A percentile compares a stretch with the other conserved stretches of the same genome.
phyloP scores from a whole-genome alignment of 352 stramenopile species.

The Phytopythium delawarense region DNA sequence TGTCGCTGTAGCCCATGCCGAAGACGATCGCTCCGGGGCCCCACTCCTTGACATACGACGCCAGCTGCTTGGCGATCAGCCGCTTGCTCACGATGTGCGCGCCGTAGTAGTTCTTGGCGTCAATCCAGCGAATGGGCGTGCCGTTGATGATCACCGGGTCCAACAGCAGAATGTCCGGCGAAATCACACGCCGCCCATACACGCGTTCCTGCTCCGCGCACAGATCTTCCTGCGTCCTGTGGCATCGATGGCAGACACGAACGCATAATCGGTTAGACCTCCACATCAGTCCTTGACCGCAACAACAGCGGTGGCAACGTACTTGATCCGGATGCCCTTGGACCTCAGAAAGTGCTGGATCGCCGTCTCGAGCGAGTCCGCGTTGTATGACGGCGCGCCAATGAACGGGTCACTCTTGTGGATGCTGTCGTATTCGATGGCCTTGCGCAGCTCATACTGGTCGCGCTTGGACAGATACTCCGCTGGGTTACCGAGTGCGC shows the following conservation, averaged over 20 bases:
- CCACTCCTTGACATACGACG: constrained; percentile 86
- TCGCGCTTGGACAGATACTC: constrained; percentile 63
- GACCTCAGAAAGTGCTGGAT: constrained; percentile 72
- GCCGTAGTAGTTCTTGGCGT: constrained; percentile 88
- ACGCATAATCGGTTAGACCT: neutral
- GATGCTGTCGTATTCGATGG: constrained; percentile 75
- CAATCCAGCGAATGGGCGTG: constrained; percentile 82
- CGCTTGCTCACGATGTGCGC: constrained; percentile 87
- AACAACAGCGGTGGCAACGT: constrained; percentile 13
- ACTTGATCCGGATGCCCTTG: constrained; percentile 76
- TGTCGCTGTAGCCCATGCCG: constrained; percentile 86
- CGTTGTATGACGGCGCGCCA: constrained; percentile 60
- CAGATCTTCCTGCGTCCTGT: constrained; percentile 66
- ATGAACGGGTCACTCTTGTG: constrained; percentile 84
- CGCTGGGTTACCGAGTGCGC: constrained; percentile 39
- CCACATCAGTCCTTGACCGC: neutral
- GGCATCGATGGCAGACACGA: neutral
- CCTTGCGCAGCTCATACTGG: constrained; percentile 65
- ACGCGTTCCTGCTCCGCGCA: constrained; percentile 54
- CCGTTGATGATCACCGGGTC: constrained; percentile 83
- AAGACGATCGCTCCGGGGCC: constrained; percentile 80
- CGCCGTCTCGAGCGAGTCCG: constrained; percentile 65
- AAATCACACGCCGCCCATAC: constrained; percentile 74
- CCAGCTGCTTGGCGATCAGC: constrained; percentile 74
- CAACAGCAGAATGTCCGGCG: constrained; percentile 74